Evolutionary conservation across 2,329 filamentous ascomycete genomes (phyloP).

Genomic region (Neonectria sp.): DNA sequence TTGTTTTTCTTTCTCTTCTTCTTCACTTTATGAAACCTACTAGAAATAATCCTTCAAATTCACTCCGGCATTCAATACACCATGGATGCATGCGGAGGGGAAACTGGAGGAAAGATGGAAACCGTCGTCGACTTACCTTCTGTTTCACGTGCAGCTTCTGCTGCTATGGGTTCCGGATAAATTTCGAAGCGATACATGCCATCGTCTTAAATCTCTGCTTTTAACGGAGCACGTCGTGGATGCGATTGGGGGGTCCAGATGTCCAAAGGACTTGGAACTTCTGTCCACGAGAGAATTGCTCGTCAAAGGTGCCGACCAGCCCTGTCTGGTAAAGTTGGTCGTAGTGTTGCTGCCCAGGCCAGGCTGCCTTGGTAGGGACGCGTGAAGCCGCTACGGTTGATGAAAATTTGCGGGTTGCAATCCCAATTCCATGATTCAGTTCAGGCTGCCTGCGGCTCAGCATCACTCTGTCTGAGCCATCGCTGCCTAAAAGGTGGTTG

Average conservation of each 20-base stretch:
- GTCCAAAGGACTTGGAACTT: not conserved
- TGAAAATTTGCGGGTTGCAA: not conserved
- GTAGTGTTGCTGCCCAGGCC: too few relatives aligned
- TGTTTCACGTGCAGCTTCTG: conserved; percentile 55
- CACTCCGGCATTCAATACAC: conserved; percentile 74
- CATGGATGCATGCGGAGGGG: conserved; percentile 74
- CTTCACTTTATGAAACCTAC: conserved; percentile 56
- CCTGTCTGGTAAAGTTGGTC: too few relatives aligned
- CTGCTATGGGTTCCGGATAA: conserved; percentile 56
- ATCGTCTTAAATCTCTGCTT: not conserved
- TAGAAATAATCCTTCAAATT: conserved; percentile 74
- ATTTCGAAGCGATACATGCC: conserved; percentile 54
- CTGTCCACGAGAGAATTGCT: too few relatives aligned
- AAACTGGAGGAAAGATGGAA: conserved; percentile 78
- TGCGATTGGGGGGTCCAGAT: too few relatives aligned
- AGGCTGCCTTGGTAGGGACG: not conserved
- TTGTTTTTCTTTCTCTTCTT: conserved; percentile 46
- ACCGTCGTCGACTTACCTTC: conserved; percentile 66
- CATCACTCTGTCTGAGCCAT: too few relatives aligned
- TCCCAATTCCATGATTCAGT: too few relatives aligned
- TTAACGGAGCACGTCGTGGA: conserved; percentile 1
- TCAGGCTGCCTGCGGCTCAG: too few relatives aligned
- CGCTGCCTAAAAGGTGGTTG: too few relatives aligned
- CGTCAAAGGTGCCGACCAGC: too few relatives aligned
- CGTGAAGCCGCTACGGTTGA: not conserved